Conservation (phyloP, 257 asterid genomes). For the Nicotiana attenuata region DNA sequence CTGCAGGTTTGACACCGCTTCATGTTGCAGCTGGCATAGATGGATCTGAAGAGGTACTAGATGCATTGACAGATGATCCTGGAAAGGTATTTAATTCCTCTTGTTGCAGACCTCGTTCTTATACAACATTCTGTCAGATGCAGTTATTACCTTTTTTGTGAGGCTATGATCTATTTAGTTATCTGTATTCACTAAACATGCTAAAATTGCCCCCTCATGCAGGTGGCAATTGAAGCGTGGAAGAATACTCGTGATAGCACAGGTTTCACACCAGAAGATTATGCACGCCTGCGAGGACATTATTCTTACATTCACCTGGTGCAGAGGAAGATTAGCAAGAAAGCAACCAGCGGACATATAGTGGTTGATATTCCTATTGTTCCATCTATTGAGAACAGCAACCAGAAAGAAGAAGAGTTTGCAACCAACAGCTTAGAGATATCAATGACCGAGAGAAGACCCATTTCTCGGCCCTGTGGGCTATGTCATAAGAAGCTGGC, state of each 20-base stretch:
- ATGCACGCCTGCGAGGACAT: slow-evolving; percentile 78
- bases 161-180: not conserved
- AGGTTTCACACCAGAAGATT: slow-evolving; percentile 72
- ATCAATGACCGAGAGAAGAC: slow-evolving; percentile 11
- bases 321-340: slow-evolving; percentile 62
- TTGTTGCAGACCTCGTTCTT: not conserved
- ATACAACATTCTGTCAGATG: not conserved
- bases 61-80: slow-evolving; percentile 71
- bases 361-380: slow-evolving; percentile 45
- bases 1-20: slow-evolving; percentile 78
- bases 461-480: slow-evolving; percentile 37
- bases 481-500: slow-evolving; percentile 37
- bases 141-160: not conserved
- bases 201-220: slow-evolving; percentile 5
- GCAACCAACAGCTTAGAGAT: slow-evolving; percentile 38
- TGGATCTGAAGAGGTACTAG: slow-evolving; percentile 62
- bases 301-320: slow-evolving; percentile 65
- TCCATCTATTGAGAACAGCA: slow-evolving; percentile 26
- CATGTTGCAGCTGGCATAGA: slow-evolving; percentile 82
- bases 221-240: slow-evolving; percentile 80
- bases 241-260: slow-evolving; percentile 57
- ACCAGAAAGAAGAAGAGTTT: slow-evolving; percentile 37
- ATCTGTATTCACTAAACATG: not conserved
- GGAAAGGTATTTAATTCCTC: slow-evolving; percentile 39
- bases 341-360: slow-evolving; percentile 34